Evolutionary conservation across 805 yeast genomes (phyloP).

Genomic region (Candida berthetii): DNA sequence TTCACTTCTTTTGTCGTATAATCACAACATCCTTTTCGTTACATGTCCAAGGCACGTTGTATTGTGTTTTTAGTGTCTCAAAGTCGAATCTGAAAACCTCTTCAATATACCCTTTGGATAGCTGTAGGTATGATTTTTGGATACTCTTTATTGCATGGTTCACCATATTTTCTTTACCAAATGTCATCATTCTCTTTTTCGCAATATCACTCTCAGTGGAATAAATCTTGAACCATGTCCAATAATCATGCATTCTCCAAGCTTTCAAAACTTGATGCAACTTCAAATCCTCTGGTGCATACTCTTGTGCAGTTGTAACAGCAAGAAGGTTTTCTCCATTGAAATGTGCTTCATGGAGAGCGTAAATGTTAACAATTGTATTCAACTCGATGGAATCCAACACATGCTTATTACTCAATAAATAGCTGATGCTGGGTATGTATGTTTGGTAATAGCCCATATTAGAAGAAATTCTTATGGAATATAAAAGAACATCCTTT

Average conservation of each 20-base stretch:
- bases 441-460: constrained; percentile 52
- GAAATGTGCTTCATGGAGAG: constrained; percentile 34
- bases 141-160: constrained; percentile 27
- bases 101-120: constrained; percentile 10
- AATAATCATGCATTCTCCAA: constrained; percentile 25
- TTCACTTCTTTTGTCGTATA: not conserved
- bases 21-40: not conserved
- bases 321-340: constrained; percentile 12
- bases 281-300: constrained; percentile 20
- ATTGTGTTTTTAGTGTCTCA: constrained; percentile 1
- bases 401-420: constrained; percentile 10
- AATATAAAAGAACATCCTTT: constrained; percentile 40
- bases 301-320: constrained; percentile 20
- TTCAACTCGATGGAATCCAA: constrained; percentile 27
- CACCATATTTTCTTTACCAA: constrained; percentile 31
- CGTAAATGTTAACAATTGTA: constrained; percentile 35
- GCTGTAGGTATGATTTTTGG: constrained; percentile 31
- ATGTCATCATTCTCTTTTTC: constrained; percentile 29
- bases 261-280: constrained; percentile 27
- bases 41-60: constrained; percentile 10
- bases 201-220: constrained; percentile 9
- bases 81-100: constrained; percentile 7
- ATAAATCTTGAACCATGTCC: constrained; percentile 25
- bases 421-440: constrained; percentile 42
- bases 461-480: constrained; percentile 40